A percentile compares a stretch with the other conserved stretches of the same genome.
Conservation (phyloP, 2,329 filamentous ascomycete genomes). For the Nothopassalora personata region DNA sequence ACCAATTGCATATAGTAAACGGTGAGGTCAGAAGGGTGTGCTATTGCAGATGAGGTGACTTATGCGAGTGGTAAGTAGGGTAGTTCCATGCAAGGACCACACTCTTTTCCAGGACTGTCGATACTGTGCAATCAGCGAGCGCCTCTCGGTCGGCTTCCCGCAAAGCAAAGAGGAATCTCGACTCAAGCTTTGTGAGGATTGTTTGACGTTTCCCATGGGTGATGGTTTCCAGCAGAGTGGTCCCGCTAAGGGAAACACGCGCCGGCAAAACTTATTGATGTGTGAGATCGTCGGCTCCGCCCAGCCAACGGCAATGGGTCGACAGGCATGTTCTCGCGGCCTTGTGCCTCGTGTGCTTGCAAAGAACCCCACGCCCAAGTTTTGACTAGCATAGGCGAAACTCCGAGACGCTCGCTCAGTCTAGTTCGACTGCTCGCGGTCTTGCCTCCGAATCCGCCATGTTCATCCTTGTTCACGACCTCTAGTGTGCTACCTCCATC, state of each 20-base stretch:
- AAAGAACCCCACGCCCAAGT: background rate
- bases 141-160: background rate
- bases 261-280: slow-evolving; percentile 15
- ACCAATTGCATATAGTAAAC: slow-evolving; percentile 2
- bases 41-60: slow-evolving; percentile 3
- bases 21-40: background rate
- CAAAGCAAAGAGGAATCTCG: background rate
- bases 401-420: background rate
- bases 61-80: background rate
- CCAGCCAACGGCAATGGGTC: slow-evolving; percentile 6
- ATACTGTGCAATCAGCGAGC: background rate
- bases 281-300: slow-evolving; percentile 10
- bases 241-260: slow-evolving; percentile 13
- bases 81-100: slow-evolving; percentile 4
- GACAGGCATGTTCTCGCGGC: background rate
- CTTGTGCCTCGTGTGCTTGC: background rate
- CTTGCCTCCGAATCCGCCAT: too few relatives aligned
- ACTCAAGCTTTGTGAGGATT: background rate
- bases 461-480: too few relatives aligned
- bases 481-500: background rate
- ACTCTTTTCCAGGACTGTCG: background rate
- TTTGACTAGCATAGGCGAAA: background rate
- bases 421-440: too few relatives aligned
- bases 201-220: slow-evolving; percentile 8
- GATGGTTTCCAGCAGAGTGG: slow-evolving; percentile 9